Percentiles rank a stretch among this genome's conserved stretches.
These are phyloP conservation scores for Xanthoparmelia taractica DNA, from an alignment of 495 filamentous ascomycete genomes.

Conservation along the genomic window DNA sequence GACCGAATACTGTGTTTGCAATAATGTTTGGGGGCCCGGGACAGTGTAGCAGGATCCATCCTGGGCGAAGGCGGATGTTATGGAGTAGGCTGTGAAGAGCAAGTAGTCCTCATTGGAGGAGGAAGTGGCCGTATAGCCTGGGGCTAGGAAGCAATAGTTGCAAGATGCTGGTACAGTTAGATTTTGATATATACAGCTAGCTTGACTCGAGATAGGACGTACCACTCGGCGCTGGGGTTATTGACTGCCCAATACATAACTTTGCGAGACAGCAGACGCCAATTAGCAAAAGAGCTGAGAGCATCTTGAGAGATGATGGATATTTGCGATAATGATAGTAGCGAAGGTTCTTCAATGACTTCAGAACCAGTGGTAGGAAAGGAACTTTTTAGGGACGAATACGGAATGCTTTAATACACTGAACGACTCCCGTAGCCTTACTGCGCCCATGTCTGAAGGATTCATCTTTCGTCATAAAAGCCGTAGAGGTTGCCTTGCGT, in stretches of 20 bases:
- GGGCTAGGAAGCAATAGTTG: background rate
- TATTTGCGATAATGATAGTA: background rate
- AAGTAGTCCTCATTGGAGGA: background rate
- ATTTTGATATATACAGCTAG: background rate
- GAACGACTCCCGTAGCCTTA: background rate
- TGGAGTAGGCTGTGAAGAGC: background rate
- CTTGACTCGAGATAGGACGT: background rate
- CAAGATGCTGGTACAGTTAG: background rate
- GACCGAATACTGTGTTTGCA: background rate
- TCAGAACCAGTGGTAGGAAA: background rate
- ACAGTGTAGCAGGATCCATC: background rate
- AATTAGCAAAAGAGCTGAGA: background rate
- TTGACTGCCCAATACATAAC: background rate
- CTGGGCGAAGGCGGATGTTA: slow-evolving; percentile 1
- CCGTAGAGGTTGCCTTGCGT: background rate
- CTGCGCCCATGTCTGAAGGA: background rate
- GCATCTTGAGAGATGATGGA: background rate
- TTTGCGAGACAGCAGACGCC: background rate
- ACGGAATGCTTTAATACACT: background rate
- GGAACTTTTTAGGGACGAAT: background rate
- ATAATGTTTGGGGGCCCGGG: background rate
- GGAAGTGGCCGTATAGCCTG: background rate
- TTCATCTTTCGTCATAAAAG: background rate
- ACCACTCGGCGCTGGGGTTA: background rate
- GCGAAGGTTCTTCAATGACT: background rate